phyloP scores from a whole-genome alignment of 257 asterid species.

The Przewalskia tangutica region DNA sequence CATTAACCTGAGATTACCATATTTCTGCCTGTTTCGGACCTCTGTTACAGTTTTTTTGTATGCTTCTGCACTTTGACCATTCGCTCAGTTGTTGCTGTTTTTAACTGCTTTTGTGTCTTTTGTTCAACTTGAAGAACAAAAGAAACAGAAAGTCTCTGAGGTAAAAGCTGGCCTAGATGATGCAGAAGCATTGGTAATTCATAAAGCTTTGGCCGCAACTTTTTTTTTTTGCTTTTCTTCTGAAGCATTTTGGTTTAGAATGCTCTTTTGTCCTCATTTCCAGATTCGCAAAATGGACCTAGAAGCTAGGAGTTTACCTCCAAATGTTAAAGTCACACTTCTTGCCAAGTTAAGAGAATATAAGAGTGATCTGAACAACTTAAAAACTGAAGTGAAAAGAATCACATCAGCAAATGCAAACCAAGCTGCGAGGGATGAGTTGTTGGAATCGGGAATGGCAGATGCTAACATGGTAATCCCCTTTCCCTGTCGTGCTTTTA shows the following conservation, averaged over 20 bases:
- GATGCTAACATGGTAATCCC: conserved; percentile 46
- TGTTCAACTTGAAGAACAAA: conserved; percentile 48
- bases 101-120: not conserved
- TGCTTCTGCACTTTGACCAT: not conserved
- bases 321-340: conserved; percentile 56
- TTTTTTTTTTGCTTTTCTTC: not conserved
- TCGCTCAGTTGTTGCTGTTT: not conserved
- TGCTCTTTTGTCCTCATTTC: not conserved
- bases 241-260: not conserved
- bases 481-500: not conserved
- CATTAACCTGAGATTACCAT: not conserved
- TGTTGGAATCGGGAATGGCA: conserved; percentile 68
- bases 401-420: conserved; percentile 43
- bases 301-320: conserved; percentile 84
- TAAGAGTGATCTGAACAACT: conserved; percentile 65
- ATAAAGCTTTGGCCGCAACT: not conserved
- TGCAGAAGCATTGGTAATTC: conserved; percentile 54
- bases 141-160: conserved; percentile 52
- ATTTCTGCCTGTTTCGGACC: not conserved
- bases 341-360: conserved; percentile 75
- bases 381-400: conserved; percentile 73
- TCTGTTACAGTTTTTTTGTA: not conserved
- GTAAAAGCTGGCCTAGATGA: conserved; percentile 43
- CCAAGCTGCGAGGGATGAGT: conserved; percentile 53
- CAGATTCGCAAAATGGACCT: conserved; percentile 89